Evolutionary conservation across 805 yeast genomes (phyloP).

Genomic region (Candida anglica): DNA sequence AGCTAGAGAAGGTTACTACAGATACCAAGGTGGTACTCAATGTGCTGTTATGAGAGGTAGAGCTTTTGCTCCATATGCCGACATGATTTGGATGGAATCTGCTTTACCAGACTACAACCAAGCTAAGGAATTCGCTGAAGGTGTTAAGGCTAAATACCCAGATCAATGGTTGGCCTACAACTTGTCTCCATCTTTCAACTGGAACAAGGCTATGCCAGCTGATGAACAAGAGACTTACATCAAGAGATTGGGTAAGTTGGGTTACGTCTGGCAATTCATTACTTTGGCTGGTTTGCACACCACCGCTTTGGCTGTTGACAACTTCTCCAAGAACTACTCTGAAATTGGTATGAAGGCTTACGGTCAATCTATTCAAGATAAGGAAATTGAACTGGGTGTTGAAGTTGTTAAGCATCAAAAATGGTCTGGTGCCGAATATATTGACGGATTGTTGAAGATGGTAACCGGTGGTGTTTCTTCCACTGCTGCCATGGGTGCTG

Average conservation of each 20-base stretch:
- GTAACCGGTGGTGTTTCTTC: conserved; percentile 93
- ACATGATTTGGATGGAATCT: conserved; percentile 97
- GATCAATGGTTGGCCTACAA: conserved; percentile 96
- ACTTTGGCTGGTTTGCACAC: conserved; percentile 97
- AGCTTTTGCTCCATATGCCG: conserved; percentile 92
- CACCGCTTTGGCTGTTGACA: conserved; percentile 86
- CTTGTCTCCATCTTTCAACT: conserved; percentile 95
- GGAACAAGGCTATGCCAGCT: conserved; percentile 90
- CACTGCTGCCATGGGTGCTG: conserved; percentile 98
- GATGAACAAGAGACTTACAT: conserved; percentile 90
- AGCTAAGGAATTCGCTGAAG: conserved; percentile 92
- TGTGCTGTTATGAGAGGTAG: conserved; percentile 97
- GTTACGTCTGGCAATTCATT: conserved; percentile 97
- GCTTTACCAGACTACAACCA: conserved; percentile 90
- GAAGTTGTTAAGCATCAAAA: conserved; percentile 97
- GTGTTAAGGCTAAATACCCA: conserved; percentile 78
- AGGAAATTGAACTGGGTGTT: conserved; percentile 83
- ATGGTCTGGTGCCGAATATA: conserved; percentile 98
- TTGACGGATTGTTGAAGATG: conserved; percentile 83
- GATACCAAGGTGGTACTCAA: conserved; percentile 94
- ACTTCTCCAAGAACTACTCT: conserved; percentile 74
- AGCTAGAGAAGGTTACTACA: conserved; percentile 95
- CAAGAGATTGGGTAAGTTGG: conserved; percentile 77
- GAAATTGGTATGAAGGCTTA: conserved; percentile 93
- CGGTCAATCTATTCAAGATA: conserved; percentile 81